Percentiles rank a stretch among this genome's conserved stretches.
These are phyloP conservation scores for Samsoniella hepiali DNA, from an alignment of 2,329 filamentous ascomycete species.

Conservation along the genomic window DNA sequence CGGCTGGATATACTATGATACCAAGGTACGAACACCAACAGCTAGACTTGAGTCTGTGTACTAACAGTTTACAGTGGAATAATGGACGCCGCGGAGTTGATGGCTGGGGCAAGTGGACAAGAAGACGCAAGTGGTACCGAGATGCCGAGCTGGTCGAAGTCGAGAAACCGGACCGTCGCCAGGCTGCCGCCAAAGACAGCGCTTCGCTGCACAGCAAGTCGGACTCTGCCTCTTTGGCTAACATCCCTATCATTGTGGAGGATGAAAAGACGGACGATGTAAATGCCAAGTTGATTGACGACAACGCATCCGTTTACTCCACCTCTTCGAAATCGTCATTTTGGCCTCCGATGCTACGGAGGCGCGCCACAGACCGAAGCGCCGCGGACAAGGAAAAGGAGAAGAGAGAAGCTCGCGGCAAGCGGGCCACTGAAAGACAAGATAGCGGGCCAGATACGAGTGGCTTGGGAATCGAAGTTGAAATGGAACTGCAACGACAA, in stretches of 20 bases:
- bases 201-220: slow-evolving; percentile 26
- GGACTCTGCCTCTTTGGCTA: slow-evolving; percentile 22
- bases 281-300: slow-evolving; percentile 35
- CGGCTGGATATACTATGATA: slow-evolving; percentile 98
- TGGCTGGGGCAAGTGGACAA: slow-evolving; percentile 91
- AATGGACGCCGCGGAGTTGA: slow-evolving; percentile 80
- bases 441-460: slow-evolving; percentile 43
- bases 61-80: slow-evolving; percentile 64
- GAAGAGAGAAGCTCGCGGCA: slow-evolving; percentile 29
- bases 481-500: slow-evolving; percentile 52
- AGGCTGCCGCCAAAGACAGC: slow-evolving; percentile 38
- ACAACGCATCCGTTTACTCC: slow-evolving; percentile 45
- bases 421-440: slow-evolving; percentile 38
- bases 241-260: slow-evolving; percentile 26
- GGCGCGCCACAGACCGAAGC: slow-evolving; percentile 38
- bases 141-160: slow-evolving; percentile 92
- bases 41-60: slow-evolving; percentile 66
- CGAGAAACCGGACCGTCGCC: slow-evolving; percentile 35
- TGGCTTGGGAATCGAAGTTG: slow-evolving; percentile 42
- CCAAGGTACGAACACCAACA: slow-evolving; percentile 75
- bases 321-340: slow-evolving; percentile 48
- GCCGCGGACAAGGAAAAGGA: slow-evolving; percentile 18
- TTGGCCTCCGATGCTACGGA: slow-evolving; percentile 39
- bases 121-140: slow-evolving; percentile 91
- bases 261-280: slow-evolving; percentile 25